phyloP scores from a whole-genome alignment of 768 basidiomycete species.

The Termitomyces eurrhizus region DNA sequence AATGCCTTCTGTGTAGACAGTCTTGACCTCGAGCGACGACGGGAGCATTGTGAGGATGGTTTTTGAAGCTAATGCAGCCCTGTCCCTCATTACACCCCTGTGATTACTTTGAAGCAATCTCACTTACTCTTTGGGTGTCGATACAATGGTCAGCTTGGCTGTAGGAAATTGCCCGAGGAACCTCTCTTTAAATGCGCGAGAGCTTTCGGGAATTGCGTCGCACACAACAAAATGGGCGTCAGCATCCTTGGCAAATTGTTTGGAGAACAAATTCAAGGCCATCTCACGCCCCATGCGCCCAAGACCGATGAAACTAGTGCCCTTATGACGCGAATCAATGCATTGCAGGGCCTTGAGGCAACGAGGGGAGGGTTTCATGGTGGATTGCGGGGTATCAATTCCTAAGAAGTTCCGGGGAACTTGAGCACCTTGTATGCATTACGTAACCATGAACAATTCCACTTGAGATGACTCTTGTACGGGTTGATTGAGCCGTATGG shows the following conservation, averaged over 20 bases:
- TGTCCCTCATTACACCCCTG: slow-evolving; percentile 24
- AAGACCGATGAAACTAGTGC: slow-evolving; percentile 79
- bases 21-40: slow-evolving; percentile 81
- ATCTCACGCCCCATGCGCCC: slow-evolving; percentile 89
- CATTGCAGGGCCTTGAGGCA: slow-evolving; percentile 36
- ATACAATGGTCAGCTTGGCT: slow-evolving; percentile 53
- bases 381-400: slow-evolving; percentile 5
- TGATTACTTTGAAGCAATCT: slow-evolving; percentile 10
- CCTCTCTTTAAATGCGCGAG: slow-evolving; percentile 49
- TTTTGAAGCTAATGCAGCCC: slow-evolving; percentile 58
- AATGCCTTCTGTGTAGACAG: slow-evolving; percentile 71
- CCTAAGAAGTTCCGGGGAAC: slow-evolving; percentile 5
- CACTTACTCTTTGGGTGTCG: slow-evolving; percentile 72
- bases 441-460: slow-evolving; percentile 3
- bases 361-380: slow-evolving; percentile 51
- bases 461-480: no score
- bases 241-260: slow-evolving; percentile 49
- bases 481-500: no score
- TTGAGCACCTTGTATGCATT: background rate
- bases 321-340: slow-evolving; percentile 36
- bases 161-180: slow-evolving; percentile 57
- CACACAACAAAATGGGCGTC: slow-evolving; percentile 71
- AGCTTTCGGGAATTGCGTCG: slow-evolving; percentile 63
- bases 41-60: slow-evolving; percentile 90
- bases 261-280: slow-evolving; percentile 80